phyloP scores from a whole-genome alignment of 306 rosid genomes.

The Quercus bicolor region DNA sequence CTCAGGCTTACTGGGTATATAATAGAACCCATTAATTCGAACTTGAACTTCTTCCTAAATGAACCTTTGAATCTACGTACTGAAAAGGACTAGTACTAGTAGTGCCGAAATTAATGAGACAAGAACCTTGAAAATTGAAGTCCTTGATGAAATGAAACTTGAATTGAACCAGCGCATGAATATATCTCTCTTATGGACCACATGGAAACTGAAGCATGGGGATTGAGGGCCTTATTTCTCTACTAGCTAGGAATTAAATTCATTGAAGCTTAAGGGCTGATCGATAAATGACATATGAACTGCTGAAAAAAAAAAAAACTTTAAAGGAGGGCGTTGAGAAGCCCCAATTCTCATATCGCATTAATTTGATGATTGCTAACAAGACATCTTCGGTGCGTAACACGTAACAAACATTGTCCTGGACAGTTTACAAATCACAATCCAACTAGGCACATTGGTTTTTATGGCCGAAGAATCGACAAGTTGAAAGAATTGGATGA shows the following conservation, averaged over 20 bases:
- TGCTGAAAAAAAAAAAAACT: constrained; percentile 5
- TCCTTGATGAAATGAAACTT: too few species aligned
- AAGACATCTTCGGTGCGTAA: background rate
- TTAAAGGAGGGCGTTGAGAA: constrained; percentile 23
- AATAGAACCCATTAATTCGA: too few species aligned
- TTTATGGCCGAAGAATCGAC: background rate
- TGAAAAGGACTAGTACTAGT: too few species aligned
- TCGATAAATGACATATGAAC: background rate
- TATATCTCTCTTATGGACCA: too few species aligned
- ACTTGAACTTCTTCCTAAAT: too few species aligned
- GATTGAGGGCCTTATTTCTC: constrained; percentile 4
- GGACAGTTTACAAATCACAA: background rate
- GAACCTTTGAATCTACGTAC: too few species aligned
- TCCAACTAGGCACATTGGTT: background rate
- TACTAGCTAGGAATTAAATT: background rate
- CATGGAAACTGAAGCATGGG: too few species aligned
- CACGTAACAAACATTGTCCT: background rate
- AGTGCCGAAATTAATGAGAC: too few species aligned
- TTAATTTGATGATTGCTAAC: constrained; percentile 13
- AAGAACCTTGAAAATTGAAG: too few species aligned
- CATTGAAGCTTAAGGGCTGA: background rate
- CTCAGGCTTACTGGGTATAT: too few species aligned
- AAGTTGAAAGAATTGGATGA: too few species aligned
- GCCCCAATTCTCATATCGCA: constrained; percentile 14
- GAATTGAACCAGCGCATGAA: too few species aligned